Conservation (phyloP, 2,329 filamentous ascomycete genomes). For the Epicoccum sorghinum region DNA sequence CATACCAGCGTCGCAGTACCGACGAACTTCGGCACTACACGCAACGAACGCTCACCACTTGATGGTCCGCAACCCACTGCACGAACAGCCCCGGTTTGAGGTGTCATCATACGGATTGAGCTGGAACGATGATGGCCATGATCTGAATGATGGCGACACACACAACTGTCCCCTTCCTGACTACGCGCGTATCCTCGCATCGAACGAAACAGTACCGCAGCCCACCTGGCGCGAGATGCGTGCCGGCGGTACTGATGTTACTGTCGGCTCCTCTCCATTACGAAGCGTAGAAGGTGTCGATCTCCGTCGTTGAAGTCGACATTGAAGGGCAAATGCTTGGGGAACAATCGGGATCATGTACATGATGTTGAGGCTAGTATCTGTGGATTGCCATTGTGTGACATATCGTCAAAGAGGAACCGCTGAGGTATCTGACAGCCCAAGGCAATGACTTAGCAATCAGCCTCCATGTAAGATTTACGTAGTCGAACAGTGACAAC, state of each 20-base stretch:
- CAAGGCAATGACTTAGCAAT: too few relatives aligned
- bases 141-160: background rate
- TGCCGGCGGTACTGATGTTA: background rate
- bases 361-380: background rate
- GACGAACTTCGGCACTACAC: background rate
- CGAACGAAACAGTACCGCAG: conserved; percentile 8
- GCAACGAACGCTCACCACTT: background rate
- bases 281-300: background rate
- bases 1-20: conserved; percentile 24
- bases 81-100: conserved; percentile 2
- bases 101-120: conserved; percentile 23
- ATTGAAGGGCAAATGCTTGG: background rate
- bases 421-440: too few relatives aligned
- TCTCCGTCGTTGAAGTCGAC: background rate
- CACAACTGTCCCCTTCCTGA: background rate
- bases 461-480: too few relatives aligned
- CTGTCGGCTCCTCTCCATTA: background rate
- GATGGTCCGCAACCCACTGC: conserved; percentile 17
- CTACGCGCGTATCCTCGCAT: conserved; percentile 15
- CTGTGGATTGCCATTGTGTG: background rate
- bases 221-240: background rate
- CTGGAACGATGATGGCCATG: conserved; percentile 10
- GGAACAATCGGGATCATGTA: background rate
- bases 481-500: too few relatives aligned
- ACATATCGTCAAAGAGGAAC: background rate